Evolutionary conservation across 495 filamentous ascomycete genomes (phyloP).

Genomic region (Platismatia glauca): DNA sequence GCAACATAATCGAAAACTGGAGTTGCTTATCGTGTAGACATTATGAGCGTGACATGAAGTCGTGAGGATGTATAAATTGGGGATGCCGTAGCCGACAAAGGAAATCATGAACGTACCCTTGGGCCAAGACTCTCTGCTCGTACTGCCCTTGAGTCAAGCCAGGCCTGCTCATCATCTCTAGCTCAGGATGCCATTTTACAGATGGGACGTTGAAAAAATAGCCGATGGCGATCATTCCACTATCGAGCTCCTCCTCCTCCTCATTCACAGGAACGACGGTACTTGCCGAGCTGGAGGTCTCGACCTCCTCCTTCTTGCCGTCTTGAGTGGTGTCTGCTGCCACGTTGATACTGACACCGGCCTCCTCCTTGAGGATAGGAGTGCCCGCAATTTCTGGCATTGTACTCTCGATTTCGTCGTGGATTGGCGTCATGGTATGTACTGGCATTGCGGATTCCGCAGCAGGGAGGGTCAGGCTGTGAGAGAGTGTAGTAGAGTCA

Average conservation of each 20-base stretch:
- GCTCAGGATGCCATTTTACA: constrained; percentile 15
- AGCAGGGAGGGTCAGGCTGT: background rate
- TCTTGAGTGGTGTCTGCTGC: background rate
- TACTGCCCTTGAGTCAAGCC: constrained; percentile 20
- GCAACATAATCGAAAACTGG: background rate
- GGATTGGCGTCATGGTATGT: background rate
- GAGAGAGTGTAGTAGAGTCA: background rate
- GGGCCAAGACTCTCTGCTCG: constrained; percentile 11
- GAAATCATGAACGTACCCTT: constrained; percentile 8
- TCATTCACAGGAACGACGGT: constrained; percentile 8
- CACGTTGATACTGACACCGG: background rate
- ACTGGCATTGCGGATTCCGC: background rate
- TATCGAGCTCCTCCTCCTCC: constrained; percentile 9
- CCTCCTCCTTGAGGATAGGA: background rate
- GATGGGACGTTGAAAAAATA: constrained; percentile 12
- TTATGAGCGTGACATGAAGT: background rate
- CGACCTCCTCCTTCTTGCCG: background rate
- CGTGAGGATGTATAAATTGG: constrained; percentile 2
- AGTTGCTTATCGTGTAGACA: background rate
- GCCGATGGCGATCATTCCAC: background rate
- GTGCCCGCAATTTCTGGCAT: background rate
- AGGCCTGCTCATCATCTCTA: constrained; percentile 18
- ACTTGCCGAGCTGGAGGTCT: background rate
- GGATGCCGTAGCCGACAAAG: background rate
- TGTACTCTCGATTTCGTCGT: background rate